phyloP scores from a whole-genome alignment of 169 alveolate genomes.

The Plasmodium gonderi region DNA sequence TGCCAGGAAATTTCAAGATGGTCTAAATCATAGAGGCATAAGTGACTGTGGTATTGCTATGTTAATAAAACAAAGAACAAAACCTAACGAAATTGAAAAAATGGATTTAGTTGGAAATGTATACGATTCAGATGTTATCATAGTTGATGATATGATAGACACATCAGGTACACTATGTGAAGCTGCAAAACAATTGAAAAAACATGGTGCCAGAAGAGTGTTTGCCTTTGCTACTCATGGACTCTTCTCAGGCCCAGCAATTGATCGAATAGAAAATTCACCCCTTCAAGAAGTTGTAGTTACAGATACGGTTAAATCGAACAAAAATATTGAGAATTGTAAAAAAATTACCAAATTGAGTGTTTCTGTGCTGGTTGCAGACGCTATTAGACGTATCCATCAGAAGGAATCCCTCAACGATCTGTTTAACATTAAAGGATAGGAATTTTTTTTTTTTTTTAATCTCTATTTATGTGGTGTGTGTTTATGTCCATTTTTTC shows the following conservation, averaged over 20 bases:
- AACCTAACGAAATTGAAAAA: conserved; percentile 89
- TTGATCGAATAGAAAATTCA: conserved; percentile 88
- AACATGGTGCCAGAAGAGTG: conserved; percentile 94
- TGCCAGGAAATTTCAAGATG: conserved; percentile 76
- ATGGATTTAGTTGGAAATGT: conserved; percentile 96
- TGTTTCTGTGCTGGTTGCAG: conserved; percentile 89
- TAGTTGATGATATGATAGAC: conserved; percentile 98
- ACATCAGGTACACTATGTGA: conserved; percentile 98
- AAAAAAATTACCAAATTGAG: conserved; percentile 79
- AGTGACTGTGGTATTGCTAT: conserved; percentile 86
- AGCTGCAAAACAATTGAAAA: conserved; percentile 93
- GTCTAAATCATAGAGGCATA: conserved; percentile 62
- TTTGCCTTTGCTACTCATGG: conserved; percentile 98
- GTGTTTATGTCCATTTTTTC: neutral
- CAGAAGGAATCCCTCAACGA: conserved; percentile 87
- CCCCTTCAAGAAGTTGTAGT: conserved; percentile 91
- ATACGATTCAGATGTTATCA: conserved; percentile 93
- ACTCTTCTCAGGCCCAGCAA: conserved; percentile 92
- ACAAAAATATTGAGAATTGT: conserved; percentile 79
- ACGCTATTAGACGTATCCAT: conserved; percentile 90
- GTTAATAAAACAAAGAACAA: conserved; percentile 88
- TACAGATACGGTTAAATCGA: conserved; percentile 90
- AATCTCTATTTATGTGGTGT: neutral
- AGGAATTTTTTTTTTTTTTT: neutral
- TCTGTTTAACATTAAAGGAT: conserved; percentile 75